Evolutionary conservation across 2,329 filamentous ascomycete species (phyloP).

Genomic region (Sordariomycetes sp.): DNA sequence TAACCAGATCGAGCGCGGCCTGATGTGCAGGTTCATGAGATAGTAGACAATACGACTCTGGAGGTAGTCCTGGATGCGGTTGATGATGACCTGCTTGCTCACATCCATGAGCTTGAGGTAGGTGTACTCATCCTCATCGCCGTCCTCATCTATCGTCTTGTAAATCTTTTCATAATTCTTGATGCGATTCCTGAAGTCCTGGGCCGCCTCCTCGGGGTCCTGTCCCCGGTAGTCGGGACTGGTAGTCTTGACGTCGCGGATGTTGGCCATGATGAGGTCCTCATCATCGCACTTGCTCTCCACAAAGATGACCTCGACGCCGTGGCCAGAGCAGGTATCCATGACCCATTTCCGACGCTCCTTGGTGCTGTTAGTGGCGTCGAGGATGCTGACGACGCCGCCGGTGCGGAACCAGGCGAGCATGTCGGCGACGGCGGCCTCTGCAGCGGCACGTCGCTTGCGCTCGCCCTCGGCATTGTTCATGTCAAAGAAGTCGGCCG

Average conservation of each 20-base stretch:
- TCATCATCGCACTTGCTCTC: slow-evolving; percentile 97
- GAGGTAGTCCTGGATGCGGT: slow-evolving; percentile 91
- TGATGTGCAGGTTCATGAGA: slow-evolving; percentile 97
- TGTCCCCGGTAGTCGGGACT: slow-evolving; percentile 92
- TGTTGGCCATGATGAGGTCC: slow-evolving; percentile 95
- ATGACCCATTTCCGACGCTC: slow-evolving; percentile 83
- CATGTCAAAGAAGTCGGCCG: slow-evolving; percentile 91
- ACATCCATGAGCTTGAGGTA: slow-evolving; percentile 98
- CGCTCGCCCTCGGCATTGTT: slow-evolving; percentile 85
- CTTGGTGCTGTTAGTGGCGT: slow-evolving; percentile 96
- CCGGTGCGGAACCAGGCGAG: slow-evolving; percentile 81
- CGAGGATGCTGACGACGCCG: slow-evolving; percentile 85
- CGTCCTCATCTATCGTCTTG: slow-evolving; percentile 75
- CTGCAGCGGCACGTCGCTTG: slow-evolving; percentile 76
- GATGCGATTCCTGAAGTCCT: slow-evolving; percentile 90
- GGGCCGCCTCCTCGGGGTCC: slow-evolving; percentile 83
- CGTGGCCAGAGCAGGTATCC: slow-evolving; percentile 64
- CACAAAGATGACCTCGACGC: slow-evolving; percentile 87
- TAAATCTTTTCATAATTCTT: slow-evolving; percentile 97
- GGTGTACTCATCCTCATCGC: slow-evolving; percentile 75
- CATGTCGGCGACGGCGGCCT: slow-evolving; percentile 92
- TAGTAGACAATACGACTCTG: slow-evolving; percentile 97
- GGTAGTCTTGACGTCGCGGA: slow-evolving; percentile 92
- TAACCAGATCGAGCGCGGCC: slow-evolving; percentile 91
- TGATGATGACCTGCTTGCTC: slow-evolving; percentile 94